Base-by-base conservation (phyloP, 768 basidiomycete species). In the Hirschioporus abietinus region DNA sequence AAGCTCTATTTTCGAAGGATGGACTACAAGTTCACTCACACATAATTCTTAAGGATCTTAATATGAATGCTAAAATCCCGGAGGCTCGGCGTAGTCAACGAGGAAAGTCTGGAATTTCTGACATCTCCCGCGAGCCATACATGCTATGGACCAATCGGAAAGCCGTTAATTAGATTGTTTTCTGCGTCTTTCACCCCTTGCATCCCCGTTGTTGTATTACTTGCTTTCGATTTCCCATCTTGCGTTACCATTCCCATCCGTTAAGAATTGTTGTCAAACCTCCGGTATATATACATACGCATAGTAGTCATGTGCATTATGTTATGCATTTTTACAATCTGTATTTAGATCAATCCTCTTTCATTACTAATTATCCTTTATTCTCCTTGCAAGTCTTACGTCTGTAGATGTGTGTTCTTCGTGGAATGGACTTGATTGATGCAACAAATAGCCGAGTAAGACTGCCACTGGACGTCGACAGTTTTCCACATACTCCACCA, bases 101-200 rank as follows among this genome's bases (percentile, higher is more conserved):
- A 59, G 85, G 84, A 6, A 89, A 89, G 72, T 78, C 80, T 30
- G 77, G 80, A 35, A 86, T 83, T 52, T 80, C 86, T 64, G 89
- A 92, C 73, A 80, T 92, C 67, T 79, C 82, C 35, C 85, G 91
- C 72, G 91, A 93, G 73, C 88, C 92, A 25, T 95, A 95, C 74
- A 93, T 95, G 92, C 79, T 82, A 77, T 95, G 93, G 93, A 86
- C 87, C 67, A 95, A 95, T 74, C 89, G 90, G 71, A 84, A 88
- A 74, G 91, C 91, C 60, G 80, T 79, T 17, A 84, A 80, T 70
- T 61, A 52, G 42, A 10, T 20, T 20, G 12, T 12, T 12, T 15
- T 52, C 30, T 30, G 30, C 30, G 8, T 52, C 42, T 52, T 52
- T 6, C 3, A 5, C 15, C 42, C 20, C 35, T 36, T 36, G 35